Evolutionary conservation across 345 rosid species (phyloP), one percentile per base, ranked within the genome.

Genomic region (Eucalyptus cloeziana): DNA sequence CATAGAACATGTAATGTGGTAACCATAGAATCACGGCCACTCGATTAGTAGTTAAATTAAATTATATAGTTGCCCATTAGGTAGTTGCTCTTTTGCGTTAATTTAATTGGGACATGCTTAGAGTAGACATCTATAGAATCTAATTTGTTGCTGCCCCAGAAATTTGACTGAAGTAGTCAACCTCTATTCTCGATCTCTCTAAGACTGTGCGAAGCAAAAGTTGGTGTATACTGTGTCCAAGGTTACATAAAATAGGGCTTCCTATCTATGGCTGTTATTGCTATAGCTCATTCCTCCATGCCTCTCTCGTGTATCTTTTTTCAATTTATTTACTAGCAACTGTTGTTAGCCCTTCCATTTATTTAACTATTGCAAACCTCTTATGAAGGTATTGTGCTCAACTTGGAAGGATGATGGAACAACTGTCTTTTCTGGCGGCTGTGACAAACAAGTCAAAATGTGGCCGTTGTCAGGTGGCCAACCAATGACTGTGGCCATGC

Each of bases 361-460:
- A 76, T 76, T n/a, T 76, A 40, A 11, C 85, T 40, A 44, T 76
- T 40, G 83, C 30, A 40, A 76, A 16, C 87, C 51, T 85, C 67
- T 81, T 79, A 88, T 90, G n/a, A 87, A 94, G 99, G 98, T 95
- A 45, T 89, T 97, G 87, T 97, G 99, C 94, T 97, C 99, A 49
- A 80, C 99, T 58, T 98, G 99, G 98, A 98, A 98, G 94, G 99
- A 97, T 91, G 99, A 98, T 94, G 99, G 99, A 88, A 95, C 96
- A 40, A 93, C 99, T 7, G 97, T 97, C 50, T 97, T 98, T 90
- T 94, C 95, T 81, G 99, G 98, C 17, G 99, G 99, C 25, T 98
- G 99, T 86, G 99, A 98, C 92, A 98, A 98, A 91, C 99, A 97
- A 92, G 99, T 95, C 30, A 98, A 98, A 92, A 98, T 98, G 99